These are phyloP conservation scores for Parietaria judaica DNA, from an alignment of 306 rosid species.

Conservation along the genomic window DNA sequence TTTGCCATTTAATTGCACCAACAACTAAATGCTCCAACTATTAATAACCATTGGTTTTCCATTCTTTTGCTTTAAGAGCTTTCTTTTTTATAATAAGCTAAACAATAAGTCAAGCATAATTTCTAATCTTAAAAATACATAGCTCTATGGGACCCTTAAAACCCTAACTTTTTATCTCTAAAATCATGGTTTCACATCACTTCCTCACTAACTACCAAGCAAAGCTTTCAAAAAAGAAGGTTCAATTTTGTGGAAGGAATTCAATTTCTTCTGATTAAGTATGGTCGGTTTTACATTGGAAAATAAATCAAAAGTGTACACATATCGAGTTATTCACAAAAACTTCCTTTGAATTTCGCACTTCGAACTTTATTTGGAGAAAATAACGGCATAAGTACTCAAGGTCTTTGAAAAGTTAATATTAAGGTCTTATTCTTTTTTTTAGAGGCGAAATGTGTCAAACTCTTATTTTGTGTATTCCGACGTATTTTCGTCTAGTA, in stretches of 20 bases:
- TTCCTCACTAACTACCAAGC: conserved; percentile 10
- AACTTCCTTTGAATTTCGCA: too few relatives aligned
- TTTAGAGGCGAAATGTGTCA: too few relatives aligned
- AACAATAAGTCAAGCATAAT: conserved; percentile 14
- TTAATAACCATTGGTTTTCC: conserved; percentile 12
- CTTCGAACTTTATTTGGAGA: too few relatives aligned
- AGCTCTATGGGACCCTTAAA: conserved; percentile 20
- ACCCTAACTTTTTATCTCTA: conserved; percentile 17
- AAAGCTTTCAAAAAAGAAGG: conserved; percentile 6
- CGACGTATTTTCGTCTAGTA: too few relatives aligned
- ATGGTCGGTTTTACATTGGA: background rate
- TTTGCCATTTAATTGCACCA: conserved; percentile 21
- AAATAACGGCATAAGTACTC: too few relatives aligned
- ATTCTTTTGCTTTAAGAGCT: conserved; percentile 27
- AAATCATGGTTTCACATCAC: conserved; percentile 12
- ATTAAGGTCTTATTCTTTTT: too few relatives aligned
- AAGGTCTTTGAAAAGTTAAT: too few relatives aligned
- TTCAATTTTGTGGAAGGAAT: background rate
- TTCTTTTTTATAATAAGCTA: conserved; percentile 25
- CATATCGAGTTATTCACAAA: too few relatives aligned
- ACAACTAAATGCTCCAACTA: conserved; percentile 15
- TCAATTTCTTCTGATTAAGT: background rate
- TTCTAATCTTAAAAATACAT: conserved; percentile 15
- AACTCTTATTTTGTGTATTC: too few relatives aligned
- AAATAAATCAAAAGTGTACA: background rate